Percentiles rank a stretch among this genome's conserved stretches.
These are phyloP conservation scores for Penicillium sp. DNA, from an alignment of 2,329 filamentous ascomycete species.

Conservation along the genomic window DNA sequence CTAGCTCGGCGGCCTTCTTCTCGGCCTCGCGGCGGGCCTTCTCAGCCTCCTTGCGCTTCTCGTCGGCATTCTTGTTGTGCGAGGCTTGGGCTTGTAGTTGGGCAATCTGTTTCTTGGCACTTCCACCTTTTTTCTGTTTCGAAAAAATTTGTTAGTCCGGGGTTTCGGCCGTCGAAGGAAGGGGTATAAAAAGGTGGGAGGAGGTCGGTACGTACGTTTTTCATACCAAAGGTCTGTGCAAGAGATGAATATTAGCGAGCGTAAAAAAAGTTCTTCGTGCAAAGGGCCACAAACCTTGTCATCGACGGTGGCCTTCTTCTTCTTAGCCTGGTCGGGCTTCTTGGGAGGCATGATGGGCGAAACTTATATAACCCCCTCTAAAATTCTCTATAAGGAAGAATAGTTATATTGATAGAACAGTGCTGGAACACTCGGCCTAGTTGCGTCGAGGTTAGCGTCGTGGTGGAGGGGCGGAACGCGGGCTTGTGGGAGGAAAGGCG, in stretches of 20 bases:
- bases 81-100: conserved; percentile 77
- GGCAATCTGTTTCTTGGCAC: conserved; percentile 87
- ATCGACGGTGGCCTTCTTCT: conserved; percentile 65
- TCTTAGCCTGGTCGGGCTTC: conserved; percentile 51
- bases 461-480: conserved; percentile 15
- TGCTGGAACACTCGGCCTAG: conserved; percentile 5
- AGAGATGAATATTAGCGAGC: conserved; percentile 18
- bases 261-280: conserved; percentile 21
- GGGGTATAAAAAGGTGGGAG: not conserved
- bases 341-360: conserved; percentile 54
- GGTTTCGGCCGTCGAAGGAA: conserved; percentile 1
- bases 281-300: conserved; percentile 66
- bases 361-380: conserved; percentile 14
- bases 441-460: conserved; percentile 14
- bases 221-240: conserved; percentile 89
- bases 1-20: conserved; percentile 87
- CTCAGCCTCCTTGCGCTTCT: conserved; percentile 77
- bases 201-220: conserved; percentile 66
- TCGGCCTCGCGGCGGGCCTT: conserved; percentile 75
- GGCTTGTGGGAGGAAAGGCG: conserved; percentile 6
- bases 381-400: conserved; percentile 13
- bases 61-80: conserved; percentile 78
- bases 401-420: conserved; percentile 2
- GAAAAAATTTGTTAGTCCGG: conserved; percentile 25
- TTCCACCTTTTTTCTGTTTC: conserved; percentile 81